Evolutionary conservation across 306 rosid genomes (phyloP).

Genomic region (Corylus heterophylla): DNA sequence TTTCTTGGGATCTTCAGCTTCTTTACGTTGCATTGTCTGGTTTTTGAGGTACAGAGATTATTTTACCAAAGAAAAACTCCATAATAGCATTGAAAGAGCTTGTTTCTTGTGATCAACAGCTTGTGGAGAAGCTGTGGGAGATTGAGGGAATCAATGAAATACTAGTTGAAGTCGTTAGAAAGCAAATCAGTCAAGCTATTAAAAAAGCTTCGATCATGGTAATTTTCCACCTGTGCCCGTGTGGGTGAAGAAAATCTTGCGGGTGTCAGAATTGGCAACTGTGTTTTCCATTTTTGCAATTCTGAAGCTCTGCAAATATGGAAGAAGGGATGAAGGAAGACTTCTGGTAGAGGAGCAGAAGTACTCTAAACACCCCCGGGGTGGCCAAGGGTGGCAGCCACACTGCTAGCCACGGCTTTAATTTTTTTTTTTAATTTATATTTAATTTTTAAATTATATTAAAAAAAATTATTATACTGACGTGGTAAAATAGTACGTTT

Average conservation of each 20-base stretch:
- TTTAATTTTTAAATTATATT: too few species aligned
- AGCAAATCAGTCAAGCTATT: conserved; percentile 40
- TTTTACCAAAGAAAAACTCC: conserved; percentile 50
- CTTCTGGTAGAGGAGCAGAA: conserved; percentile 42
- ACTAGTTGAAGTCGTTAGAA: conserved; percentile 49
- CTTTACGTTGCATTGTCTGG: conserved; percentile 61
- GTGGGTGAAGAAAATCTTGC: conserved; percentile 65
- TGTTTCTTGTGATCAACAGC: conserved; percentile 40
- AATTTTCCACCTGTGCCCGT: conserved; percentile 52
- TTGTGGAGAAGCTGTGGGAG: conserved; percentile 38
- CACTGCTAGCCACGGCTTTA: too few species aligned
- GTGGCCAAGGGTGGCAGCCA: too few species aligned
- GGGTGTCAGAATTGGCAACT: conserved; percentile 61
- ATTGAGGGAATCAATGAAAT: conserved; percentile 49
- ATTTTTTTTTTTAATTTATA: too few species aligned
- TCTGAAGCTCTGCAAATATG: conserved; percentile 59
- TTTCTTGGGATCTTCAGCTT: conserved; percentile 49
- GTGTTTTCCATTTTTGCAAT: conserved; percentile 52
- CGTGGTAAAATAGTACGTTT: too few species aligned
- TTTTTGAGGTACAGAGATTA: conserved; percentile 52
- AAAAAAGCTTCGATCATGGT: conserved; percentile 55
- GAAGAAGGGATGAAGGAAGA: conserved; percentile 32
- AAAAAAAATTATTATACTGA: too few species aligned
- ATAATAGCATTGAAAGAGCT: conserved; percentile 55
- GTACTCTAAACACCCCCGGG: too few species aligned